A percentile compares a stretch with the other conserved stretches of the same genome.
These are phyloP conservation scores for Psilocybe azurescens DNA, from an alignment of 768 basidiomycete genomes.

Conservation along the genomic window DNA sequence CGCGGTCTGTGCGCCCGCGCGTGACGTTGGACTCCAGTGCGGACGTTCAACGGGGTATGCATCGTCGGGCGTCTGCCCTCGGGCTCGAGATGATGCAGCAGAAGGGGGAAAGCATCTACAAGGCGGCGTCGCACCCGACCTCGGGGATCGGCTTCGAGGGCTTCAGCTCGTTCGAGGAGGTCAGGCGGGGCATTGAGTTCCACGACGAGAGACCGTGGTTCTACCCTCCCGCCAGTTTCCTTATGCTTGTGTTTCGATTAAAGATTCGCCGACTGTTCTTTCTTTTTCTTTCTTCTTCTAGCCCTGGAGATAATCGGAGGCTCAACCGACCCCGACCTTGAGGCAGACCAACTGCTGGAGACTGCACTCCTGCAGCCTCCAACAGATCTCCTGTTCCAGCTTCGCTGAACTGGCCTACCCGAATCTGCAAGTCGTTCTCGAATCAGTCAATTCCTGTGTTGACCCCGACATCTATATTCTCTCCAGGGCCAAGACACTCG, in stretches of 20 bases:
- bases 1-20: constrained; percentile 41
- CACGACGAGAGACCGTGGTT: constrained; percentile 63
- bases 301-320: constrained; percentile 38
- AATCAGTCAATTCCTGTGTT: no score
- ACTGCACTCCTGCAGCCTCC: constrained; percentile 14
- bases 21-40: constrained; percentile 49
- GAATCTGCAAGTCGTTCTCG: neutral
- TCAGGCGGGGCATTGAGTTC: constrained; percentile 80
- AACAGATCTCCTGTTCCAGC: neutral
- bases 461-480: no score
- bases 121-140: constrained; percentile 39
- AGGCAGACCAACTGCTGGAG: constrained; percentile 44
- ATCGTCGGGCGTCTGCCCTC: neutral
- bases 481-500: no score
- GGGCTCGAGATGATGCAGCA: neutral
- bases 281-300: neutral
- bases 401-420: constrained; percentile 1
- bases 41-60: neutral
- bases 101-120: constrained; percentile 31
- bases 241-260: neutral
- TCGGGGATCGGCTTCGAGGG: constrained; percentile 74
- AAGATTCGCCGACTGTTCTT: neutral
- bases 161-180: constrained; percentile 77
- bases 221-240: constrained; percentile 51
- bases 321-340: constrained; percentile 56